phyloP scores from a whole-genome alignment of 2,329 filamentous ascomycete species.

The Amesomyces nigricolor region DNA sequence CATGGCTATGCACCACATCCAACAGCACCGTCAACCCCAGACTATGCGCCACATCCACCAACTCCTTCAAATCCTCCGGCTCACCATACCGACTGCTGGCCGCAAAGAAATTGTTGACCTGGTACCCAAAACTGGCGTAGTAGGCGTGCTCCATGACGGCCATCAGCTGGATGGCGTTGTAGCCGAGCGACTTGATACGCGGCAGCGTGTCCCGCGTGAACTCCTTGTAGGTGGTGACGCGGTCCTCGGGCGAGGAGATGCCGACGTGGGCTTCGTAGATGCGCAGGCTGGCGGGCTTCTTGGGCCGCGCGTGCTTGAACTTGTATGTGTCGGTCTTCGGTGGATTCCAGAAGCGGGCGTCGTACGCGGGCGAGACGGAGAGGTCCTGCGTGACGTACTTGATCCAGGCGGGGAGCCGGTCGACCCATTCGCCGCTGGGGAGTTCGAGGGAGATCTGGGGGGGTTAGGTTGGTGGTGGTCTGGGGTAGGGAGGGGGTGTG shows the following conservation, averaged over 20 bases:
- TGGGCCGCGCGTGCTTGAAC: slow-evolving; percentile 77
- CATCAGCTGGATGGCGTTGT: slow-evolving; percentile 98
- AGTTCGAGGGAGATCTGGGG: slow-evolving; percentile 74
- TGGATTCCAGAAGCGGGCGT: slow-evolving; percentile 96
- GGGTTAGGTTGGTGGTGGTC: neutral
- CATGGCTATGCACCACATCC: slow-evolving; percentile 96
- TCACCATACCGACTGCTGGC: slow-evolving; percentile 91
- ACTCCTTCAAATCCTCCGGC: slow-evolving; percentile 91
- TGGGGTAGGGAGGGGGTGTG: neutral
- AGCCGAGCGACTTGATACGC: slow-evolving; percentile 81
- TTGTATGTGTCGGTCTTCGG: slow-evolving; percentile 62
- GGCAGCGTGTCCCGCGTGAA: slow-evolving; percentile 91
- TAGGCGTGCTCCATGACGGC: slow-evolving; percentile 99
- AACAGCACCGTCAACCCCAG: slow-evolving; percentile 87
- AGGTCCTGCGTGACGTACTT: slow-evolving; percentile 94
- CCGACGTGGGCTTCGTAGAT: slow-evolving; percentile 99
- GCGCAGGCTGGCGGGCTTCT: slow-evolving; percentile 77
- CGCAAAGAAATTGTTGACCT: slow-evolving; percentile 98
- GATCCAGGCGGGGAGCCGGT: slow-evolving; percentile 94
- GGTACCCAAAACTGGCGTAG: slow-evolving; percentile 98
- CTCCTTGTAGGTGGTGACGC: slow-evolving; percentile 92
- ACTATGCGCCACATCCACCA: slow-evolving; percentile 90
- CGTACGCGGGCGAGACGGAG: slow-evolving; percentile 82
- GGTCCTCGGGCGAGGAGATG: slow-evolving; percentile 85
- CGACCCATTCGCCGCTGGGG: slow-evolving; percentile 72